Conservation (phyloP, 805 yeast species). For the Ogataea siamensis region DNA sequence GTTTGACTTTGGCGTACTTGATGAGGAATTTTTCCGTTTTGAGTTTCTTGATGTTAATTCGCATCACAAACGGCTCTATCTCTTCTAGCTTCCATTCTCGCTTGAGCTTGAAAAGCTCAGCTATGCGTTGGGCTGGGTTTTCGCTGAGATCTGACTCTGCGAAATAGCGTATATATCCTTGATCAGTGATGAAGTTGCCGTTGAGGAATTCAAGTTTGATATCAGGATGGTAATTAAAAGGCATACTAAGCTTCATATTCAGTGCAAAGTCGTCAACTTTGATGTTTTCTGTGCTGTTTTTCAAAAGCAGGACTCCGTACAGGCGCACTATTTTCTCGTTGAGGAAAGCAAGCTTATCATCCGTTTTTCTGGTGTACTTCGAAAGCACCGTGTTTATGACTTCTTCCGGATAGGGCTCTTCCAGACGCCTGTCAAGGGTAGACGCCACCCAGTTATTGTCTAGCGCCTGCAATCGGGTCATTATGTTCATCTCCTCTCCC, state of each 20-base stretch:
- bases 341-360: conserved; percentile 16
- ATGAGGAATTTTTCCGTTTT: conserved; percentile 58
- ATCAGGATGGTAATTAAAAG: conserved; percentile 49
- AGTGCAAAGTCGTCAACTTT: conserved; percentile 54
- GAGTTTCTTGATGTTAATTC: conserved; percentile 50
- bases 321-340: conserved; percentile 20
- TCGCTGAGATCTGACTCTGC: conserved; percentile 46
- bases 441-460: conserved; percentile 4
- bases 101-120: conserved; percentile 52
- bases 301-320: conserved; percentile 20
- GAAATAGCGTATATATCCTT: conserved; percentile 48
- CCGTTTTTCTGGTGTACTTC: conserved; percentile 14
- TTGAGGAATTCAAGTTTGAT: conserved; percentile 47
- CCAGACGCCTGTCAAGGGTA: conserved; percentile 3
- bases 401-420: conserved; percentile 9
- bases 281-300: conserved; percentile 8
- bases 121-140: conserved; percentile 49
- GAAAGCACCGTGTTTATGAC: conserved; percentile 13
- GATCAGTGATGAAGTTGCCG: conserved; percentile 34
- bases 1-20: conserved; percentile 59
- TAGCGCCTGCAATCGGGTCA: conserved; percentile 8
- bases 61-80: conserved; percentile 60
- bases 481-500: conserved; percentile 15
- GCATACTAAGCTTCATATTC: conserved; percentile 61
- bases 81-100: conserved; percentile 61